Evolutionary conservation across 2,329 filamentous ascomycete species (phyloP), one percentile per base, ranked within the genome.

Genomic region (Neopestalotiopsis sp.): DNA sequence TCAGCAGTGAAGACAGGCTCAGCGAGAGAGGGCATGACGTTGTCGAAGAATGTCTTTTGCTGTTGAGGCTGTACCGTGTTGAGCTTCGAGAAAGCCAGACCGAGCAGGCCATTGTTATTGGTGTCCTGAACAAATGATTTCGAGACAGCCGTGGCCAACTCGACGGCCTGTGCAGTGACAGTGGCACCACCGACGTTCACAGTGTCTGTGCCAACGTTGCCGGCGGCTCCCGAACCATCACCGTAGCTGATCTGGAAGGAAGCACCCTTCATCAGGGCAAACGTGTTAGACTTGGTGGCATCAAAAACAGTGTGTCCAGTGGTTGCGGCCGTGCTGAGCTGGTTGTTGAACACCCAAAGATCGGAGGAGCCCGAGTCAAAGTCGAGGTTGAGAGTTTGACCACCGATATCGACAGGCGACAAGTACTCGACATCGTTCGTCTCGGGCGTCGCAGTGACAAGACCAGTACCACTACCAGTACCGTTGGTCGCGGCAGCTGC

Each of bases 21-120:
- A 4, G 71, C 73, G 24, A 81, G 74, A 13, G 73, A 72, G 1
- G 70, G 57, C 73, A 72, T 74, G 60, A 78, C 72, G 45, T 77
- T 79, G 67, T 80, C 78, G 68, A 81, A 78, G 71, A 79, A 81
- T 4, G 78, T 80, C 71, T 78, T 79, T 66, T 78, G 73, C 60
- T 61, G 68, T 17, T 71, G 49, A 1, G 77, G 74, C 68, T 77
- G 73, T 1, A 79, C 76, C 2, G 77, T 79, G 68, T 80, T 80
- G 57, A 79, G 71, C 45, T 66, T 68, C 61, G 76, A 77, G 68
- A 81, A 79, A 1, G 76, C 79, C 6, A 81, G 73, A 1, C 79
- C 79, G 3, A 81, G 67, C 0, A 81, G 72, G 13, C 78, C 79
- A 34, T 79, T 76, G 65, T 74, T 78, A 52, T 71, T 69, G 5